Conservation (phyloP, 768 basidiomycete genomes). For the Trametes cingulata region DNA sequence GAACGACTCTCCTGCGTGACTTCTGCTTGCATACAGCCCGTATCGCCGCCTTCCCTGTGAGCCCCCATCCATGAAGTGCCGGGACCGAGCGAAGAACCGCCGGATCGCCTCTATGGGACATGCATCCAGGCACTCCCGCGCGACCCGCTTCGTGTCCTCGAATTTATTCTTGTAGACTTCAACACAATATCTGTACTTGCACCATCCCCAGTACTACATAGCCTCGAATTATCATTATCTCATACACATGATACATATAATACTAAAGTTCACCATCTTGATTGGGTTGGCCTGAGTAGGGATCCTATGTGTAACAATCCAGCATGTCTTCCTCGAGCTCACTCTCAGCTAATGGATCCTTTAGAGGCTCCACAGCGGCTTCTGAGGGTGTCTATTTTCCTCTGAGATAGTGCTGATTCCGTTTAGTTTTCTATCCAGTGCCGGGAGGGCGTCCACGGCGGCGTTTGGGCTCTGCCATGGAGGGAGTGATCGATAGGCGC, state of each 20-base stretch:
- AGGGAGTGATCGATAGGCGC: too few relatives aligned
- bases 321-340: constrained; percentile 10
- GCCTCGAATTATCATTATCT: neutral
- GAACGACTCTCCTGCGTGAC: constrained; percentile 27
- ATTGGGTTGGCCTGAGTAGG: constrained; percentile 50
- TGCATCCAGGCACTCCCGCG: constrained; percentile 32
- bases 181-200: constrained; percentile 37
- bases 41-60: constrained; percentile 39
- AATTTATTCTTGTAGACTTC: constrained; percentile 36
- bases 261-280: constrained; percentile 38
- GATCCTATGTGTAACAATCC: constrained; percentile 46
- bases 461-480: too few relatives aligned
- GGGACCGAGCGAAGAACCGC: constrained; percentile 39
- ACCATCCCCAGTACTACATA: constrained; percentile 37
- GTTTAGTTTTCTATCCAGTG: neutral
- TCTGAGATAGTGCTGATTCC: neutral
- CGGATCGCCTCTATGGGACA: constrained; percentile 41
- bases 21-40: constrained; percentile 42
- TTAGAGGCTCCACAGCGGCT: neutral
- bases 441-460: too few relatives aligned
- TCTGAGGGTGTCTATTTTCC: neutral
- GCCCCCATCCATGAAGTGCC: constrained; percentile 38
- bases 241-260: neutral
- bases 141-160: constrained; percentile 33
- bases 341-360: neutral